Conservation (phyloP, 345 rosid species). For the Cardamine chenopodiifolia region DNA sequence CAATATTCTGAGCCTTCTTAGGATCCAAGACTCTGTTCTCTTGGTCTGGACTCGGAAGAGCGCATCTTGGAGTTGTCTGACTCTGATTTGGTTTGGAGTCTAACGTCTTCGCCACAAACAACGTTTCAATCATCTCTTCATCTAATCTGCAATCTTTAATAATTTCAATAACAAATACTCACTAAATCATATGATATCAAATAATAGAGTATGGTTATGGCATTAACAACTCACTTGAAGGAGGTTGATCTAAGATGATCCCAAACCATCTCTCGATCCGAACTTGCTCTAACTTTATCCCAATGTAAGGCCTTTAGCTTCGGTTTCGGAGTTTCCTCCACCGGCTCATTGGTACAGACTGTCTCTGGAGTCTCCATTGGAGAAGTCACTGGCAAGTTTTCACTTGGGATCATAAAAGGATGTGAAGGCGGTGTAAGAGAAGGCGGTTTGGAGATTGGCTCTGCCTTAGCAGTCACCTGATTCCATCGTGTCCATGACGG, state of each 20-base stretch:
- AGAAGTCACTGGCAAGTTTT: constrained; percentile 24
- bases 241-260: constrained; percentile 92
- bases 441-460: constrained; percentile 54
- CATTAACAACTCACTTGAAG: constrained; percentile 63
- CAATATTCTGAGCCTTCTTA: constrained; percentile 94
- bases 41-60: constrained; percentile 58
- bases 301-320: constrained; percentile 88
- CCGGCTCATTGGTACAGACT: constrained; percentile 11
- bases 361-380: constrained; percentile 21
- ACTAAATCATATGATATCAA: not conserved
- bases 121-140: constrained; percentile 95
- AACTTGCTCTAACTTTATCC: constrained; percentile 98
- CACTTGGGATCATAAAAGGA: constrained; percentile 61
- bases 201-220: not conserved
- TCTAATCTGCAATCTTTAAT: constrained; percentile 72
- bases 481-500: constrained; percentile 45
- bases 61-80: constrained; percentile 60
- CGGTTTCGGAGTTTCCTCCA: constrained; percentile 62
- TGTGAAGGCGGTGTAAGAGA: constrained; percentile 66
- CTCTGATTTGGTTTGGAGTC: constrained; percentile 55
- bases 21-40: constrained; percentile 94
- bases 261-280: constrained; percentile 98
- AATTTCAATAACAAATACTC: constrained; percentile 6
- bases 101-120: constrained; percentile 78
- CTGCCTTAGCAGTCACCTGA: constrained; percentile 44